Evolutionary conservation across 345 rosid genomes (phyloP).

Genomic region (Hibiscus trionum): DNA sequence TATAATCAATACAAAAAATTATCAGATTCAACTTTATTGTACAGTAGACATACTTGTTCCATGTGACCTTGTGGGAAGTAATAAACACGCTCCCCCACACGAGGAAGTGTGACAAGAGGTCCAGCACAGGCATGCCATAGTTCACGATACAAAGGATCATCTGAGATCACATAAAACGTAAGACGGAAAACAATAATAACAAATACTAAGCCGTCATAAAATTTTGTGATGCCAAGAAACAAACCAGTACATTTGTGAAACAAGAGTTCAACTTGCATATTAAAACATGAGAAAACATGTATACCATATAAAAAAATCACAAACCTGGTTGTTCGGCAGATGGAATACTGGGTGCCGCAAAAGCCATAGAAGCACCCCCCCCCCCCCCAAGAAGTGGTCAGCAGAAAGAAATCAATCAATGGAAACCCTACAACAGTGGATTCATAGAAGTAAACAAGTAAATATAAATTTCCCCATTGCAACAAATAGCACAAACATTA

Average conservation of each 20-base stretch:
- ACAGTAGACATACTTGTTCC: slow-evolving; percentile 65
- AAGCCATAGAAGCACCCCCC: slow-evolving; percentile 32
- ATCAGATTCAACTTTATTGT: slow-evolving; percentile 4
- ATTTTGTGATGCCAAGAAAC: background rate
- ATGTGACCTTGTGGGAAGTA: slow-evolving; percentile 99
- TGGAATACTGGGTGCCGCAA: slow-evolving; percentile 28
- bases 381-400: background rate
- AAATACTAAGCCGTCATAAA: background rate
- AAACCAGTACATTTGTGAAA: background rate
- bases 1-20: background rate
- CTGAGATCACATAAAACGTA: slow-evolving; percentile 28
- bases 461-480: slow-evolving; percentile 21
- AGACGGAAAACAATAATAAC: background rate
- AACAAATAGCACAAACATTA: slow-evolving; percentile 14
- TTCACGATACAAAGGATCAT: slow-evolving; percentile 72
- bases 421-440: slow-evolving; percentile 5
- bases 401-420: slow-evolving; percentile 10
- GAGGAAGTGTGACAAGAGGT: slow-evolving; percentile 87
- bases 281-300: background rate
- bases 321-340: slow-evolving; percentile 51
- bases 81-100: slow-evolving; percentile 90
- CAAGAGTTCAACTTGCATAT: background rate
- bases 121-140: slow-evolving; percentile 99
- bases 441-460: background rate
- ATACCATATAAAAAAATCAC: background rate